Percentiles rank a stretch among this genome's conserved stretches.
phyloP scores from a whole-genome alignment of 768 basidiomycete species.

The Tulasnella sp. region DNA sequence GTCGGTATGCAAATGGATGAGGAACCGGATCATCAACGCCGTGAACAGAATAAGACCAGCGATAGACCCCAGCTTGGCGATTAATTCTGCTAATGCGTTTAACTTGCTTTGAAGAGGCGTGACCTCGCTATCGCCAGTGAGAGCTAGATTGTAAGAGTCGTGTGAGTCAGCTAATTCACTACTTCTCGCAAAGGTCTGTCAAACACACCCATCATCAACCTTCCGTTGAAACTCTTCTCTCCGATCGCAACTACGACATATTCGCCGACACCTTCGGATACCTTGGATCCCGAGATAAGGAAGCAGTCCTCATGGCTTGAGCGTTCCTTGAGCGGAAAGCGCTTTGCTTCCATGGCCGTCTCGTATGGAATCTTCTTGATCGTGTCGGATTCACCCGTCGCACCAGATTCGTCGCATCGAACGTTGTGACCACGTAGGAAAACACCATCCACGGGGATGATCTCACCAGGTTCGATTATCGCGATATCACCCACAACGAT shows the following conservation, averaged over 20 bases:
- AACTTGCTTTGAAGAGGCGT: constrained; percentile 93
- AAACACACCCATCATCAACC: constrained; percentile 88
- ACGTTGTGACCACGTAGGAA: constrained; percentile 89
- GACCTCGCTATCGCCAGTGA: constrained; percentile 75
- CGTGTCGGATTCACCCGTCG: constrained; percentile 93
- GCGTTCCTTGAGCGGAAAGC: constrained; percentile 27
- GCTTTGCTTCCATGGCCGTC: constrained; percentile 50
- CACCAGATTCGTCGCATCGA: constrained; percentile 90
- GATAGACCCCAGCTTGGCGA: constrained; percentile 78
- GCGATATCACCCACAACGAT: constrained; percentile 92
- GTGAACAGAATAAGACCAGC: constrained; percentile 75
- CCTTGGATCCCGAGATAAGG: constrained; percentile 82
- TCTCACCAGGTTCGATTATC: constrained; percentile 87
- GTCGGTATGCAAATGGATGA: constrained; percentile 67
- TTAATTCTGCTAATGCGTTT: constrained; percentile 86
- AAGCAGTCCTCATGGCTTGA: constrained; percentile 76
- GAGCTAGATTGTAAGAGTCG: constrained; percentile 38
- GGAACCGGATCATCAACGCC: constrained; percentile 87
- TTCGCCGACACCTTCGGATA: constrained; percentile 85
- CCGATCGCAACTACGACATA: constrained; percentile 94
- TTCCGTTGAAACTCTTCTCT: constrained; percentile 85
- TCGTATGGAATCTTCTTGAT: constrained; percentile 79
- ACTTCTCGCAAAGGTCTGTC: too few relatives aligned
- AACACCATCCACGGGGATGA: constrained; percentile 91
- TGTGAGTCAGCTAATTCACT: neutral